These are phyloP conservation scores for Capsicum rhomboideum DNA, from an alignment of 257 asterid species.

Conservation along the genomic window DNA sequence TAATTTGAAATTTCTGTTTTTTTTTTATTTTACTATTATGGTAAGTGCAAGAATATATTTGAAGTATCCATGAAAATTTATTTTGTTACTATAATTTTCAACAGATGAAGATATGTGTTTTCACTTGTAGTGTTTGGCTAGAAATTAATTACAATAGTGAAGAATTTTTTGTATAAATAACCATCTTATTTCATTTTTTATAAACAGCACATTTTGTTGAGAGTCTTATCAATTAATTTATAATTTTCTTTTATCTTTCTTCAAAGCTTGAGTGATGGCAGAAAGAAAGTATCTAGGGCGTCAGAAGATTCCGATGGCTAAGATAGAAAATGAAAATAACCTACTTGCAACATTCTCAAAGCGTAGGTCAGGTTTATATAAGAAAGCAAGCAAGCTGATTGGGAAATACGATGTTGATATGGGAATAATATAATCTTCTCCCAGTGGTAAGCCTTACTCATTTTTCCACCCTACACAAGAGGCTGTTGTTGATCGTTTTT, in stretches of 20 bases:
- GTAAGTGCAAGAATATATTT: neutral
- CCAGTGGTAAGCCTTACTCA: conserved; percentile 26
- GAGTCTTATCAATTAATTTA: neutral
- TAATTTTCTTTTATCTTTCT: neutral
- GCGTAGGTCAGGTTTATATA: conserved; percentile 15
- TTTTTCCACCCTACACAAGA: conserved; percentile 34
- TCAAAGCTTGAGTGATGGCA: neutral
- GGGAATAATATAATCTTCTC: conserved; percentile 22
- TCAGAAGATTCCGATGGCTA: conserved; percentile 15
- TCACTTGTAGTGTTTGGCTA: neutral
- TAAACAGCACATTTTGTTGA: neutral
- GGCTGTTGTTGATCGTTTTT: neutral
- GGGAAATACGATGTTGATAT: conserved; percentile 17
- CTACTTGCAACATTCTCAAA: conserved; percentile 26
- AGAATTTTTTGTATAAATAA: neutral
- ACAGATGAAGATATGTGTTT: neutral
- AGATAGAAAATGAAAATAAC: conserved; percentile 13
- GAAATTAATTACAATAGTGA: neutral
- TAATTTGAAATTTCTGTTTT: too few relatives aligned
- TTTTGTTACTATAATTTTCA: neutral
- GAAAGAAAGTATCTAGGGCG: conserved; percentile 17
- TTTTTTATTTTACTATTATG: neutral
- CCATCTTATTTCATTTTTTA: neutral
- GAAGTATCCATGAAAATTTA: too few relatives aligned
- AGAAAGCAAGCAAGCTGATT: conserved; percentile 24